These are phyloP conservation scores for Emergomyces orientalis DNA, from an alignment of 2,329 filamentous ascomycete genomes.

Conservation along the genomic window DNA sequence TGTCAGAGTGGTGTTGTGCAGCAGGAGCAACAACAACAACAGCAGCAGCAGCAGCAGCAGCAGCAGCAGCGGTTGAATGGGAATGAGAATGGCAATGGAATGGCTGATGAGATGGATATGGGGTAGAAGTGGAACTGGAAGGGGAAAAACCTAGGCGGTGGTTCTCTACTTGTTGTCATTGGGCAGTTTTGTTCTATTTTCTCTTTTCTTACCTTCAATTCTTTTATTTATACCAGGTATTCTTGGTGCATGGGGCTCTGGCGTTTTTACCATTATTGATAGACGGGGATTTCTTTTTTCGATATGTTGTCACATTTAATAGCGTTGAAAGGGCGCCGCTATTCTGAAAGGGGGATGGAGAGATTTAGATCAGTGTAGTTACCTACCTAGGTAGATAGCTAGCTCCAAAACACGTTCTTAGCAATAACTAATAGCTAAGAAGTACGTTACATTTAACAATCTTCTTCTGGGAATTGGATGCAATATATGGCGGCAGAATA, in stretches of 20 bases:
- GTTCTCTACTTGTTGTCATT: not conserved
- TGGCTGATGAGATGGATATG: slow-evolving; percentile 15
- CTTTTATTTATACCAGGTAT: not conserved
- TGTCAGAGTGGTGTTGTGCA: slow-evolving; percentile 49
- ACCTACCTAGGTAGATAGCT: too few relatives aligned
- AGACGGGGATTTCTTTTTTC: too few relatives aligned
- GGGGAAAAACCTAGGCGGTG: not conserved
- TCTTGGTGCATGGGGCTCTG: not conserved
- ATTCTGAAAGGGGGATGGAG: not conserved
- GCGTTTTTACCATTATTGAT: not conserved
- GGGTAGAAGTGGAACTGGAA: slow-evolving; percentile 1
- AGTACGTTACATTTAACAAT: too few relatives aligned
- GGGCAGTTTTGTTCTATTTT: not conserved
- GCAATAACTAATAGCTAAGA: too few relatives aligned
- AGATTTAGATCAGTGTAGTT: too few relatives aligned
- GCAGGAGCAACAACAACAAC: not conserved
- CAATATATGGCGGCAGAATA: not conserved
- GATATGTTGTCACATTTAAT: too few relatives aligned
- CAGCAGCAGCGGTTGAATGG: slow-evolving; percentile 1
- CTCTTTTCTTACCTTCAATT: not conserved
- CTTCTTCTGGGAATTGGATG: too few relatives aligned
- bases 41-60: not conserved
- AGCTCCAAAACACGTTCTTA: too few relatives aligned
- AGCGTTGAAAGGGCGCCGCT: too few relatives aligned
- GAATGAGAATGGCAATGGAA: not conserved